Evolutionary conservation across 2,329 filamentous ascomycete species (phyloP).

Genomic region (Zalaria sp.): DNA sequence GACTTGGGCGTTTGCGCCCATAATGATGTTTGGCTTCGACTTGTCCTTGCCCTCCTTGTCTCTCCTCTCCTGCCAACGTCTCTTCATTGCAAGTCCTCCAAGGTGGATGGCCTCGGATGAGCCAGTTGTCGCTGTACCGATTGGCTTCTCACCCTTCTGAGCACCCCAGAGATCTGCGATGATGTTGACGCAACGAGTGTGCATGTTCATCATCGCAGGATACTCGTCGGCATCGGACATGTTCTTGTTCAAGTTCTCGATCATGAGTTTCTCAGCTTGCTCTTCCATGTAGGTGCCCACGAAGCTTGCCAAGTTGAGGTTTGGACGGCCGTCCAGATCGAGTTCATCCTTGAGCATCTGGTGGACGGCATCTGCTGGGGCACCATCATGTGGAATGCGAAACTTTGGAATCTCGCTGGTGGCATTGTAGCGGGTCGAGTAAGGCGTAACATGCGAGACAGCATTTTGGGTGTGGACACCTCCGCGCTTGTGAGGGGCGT

Average conservation of each 20-base stretch:
- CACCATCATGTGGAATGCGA: conserved; percentile 41
- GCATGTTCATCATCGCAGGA: conserved; percentile 37
- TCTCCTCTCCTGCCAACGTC: conserved; percentile 55
- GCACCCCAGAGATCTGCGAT: conserved; percentile 53
- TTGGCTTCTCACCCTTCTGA: conserved; percentile 46
- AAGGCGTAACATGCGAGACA: conserved; percentile 40
- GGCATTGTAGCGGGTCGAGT: conserved; percentile 43
- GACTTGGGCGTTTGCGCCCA: conserved; percentile 61
- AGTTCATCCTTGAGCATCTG: conserved; percentile 45
- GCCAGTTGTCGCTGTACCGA: conserved; percentile 57
- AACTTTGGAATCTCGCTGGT: conserved; percentile 45
- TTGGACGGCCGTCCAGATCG: conserved; percentile 51
- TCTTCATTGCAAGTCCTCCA: conserved; percentile 59
- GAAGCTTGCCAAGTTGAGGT: conserved; percentile 56
- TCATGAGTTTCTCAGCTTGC: conserved; percentile 46
- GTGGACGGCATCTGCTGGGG: conserved; percentile 48
- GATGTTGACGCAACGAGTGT: conserved; percentile 55
- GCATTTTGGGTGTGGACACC: conserved; percentile 22
- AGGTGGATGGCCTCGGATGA: conserved; percentile 59
- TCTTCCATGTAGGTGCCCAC: conserved; percentile 60
- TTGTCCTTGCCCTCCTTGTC: conserved; percentile 47
- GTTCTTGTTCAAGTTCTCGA: conserved; percentile 57
- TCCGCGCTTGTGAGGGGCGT: conserved; percentile 19
- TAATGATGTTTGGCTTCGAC: conserved; percentile 55
- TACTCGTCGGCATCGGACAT: conserved; percentile 55